Base-by-base conservation (phyloP, 257 asterid species). In the Catharanthus roseus region DNA sequence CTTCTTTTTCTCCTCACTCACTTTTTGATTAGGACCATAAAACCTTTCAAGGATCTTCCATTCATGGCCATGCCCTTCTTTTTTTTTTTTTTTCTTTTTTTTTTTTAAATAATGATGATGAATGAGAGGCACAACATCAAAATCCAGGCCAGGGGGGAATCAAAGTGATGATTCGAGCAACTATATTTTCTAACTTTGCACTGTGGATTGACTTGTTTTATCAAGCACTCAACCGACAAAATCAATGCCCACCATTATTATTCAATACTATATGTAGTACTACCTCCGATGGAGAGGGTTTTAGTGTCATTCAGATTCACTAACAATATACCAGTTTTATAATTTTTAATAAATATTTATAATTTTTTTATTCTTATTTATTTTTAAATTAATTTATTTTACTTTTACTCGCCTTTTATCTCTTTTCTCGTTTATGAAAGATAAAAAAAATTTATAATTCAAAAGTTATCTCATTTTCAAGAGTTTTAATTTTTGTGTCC, bases 111-210 rank as follows among this genome's bases (percentile, higher is more conserved):
- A 41, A n/a, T 36, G 24, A 54, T 69, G 8, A 26, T 58, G 10
- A n/a, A n/a, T n/a, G n/a, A n/a, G n/a, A n/a, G n/a, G n/a, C n/a
- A n/a, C n/a, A 41, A 61, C 75, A 81, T 75, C 74, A 82, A 31
- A 82, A 31, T 82, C 58, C 65, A 31, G 70, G 51, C 74, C 85
- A 78, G 42, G 26, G 12, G 38, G 38, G 61, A 28, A 8, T 53
- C 38, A 67, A 42, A 56, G 56, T 21, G 11, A 56, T 75, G 66
- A 68, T 62, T 56, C 76, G 0, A 19, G 36, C 42, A 38, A 62
- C 65, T 3, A 45, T 8, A 26, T 33, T 21, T 33, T 39, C 38
- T 1, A 19, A 68, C 23, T 11, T 24, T 61, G 11, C 42, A 36
- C 26, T 4, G 28, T 26, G 63, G 57, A 9, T 19, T 39, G 45